Percentiles rank a stretch among this genome's conserved stretches.
Evolutionary conservation across 495 filamentous ascomycete species (phyloP).

Genomic region (Podospora pseudopauciseta): DNA sequence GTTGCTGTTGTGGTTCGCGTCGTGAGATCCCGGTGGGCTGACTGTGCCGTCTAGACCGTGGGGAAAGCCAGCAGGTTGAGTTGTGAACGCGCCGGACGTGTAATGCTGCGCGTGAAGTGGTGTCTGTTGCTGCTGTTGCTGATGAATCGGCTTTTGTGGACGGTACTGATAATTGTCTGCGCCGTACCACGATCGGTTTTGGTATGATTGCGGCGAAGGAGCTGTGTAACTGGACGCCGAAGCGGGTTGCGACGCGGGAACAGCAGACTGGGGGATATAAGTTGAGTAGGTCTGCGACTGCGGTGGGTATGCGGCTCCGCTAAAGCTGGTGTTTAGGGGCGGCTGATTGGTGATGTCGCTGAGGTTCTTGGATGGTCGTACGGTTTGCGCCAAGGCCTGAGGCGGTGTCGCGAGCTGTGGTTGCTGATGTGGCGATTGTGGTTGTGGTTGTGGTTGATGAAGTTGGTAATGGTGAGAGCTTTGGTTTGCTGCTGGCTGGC

Average conservation of each 20-base stretch:
- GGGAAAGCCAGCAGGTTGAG: background rate
- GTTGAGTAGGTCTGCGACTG: slow-evolving; percentile 9
- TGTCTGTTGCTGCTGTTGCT: slow-evolving; percentile 22
- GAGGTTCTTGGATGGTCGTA: background rate
- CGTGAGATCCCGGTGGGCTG: background rate
- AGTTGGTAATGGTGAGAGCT: slow-evolving; percentile 4
- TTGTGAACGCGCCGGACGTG: slow-evolving; percentile 7
- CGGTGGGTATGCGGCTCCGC: slow-evolving; percentile 2
- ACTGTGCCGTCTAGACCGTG: background rate
- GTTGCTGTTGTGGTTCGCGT: slow-evolving; percentile 3
- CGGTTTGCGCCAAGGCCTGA: slow-evolving; percentile 14
- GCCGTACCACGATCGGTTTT: slow-evolving; percentile 9
- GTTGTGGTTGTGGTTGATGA: slow-evolving; percentile 19
- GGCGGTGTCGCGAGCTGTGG: slow-evolving; percentile 20
- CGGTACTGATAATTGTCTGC: slow-evolving; percentile 14
- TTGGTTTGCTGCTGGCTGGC: slow-evolving; percentile 10
- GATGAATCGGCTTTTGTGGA: slow-evolving; percentile 13
- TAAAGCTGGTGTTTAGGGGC: background rate
- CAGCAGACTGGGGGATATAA: slow-evolving; percentile 14
- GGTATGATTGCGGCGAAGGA: slow-evolving; percentile 4
- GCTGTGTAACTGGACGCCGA: slow-evolving; percentile 4
- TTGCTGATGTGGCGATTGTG: slow-evolving; percentile 23
- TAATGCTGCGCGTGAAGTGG: slow-evolving; percentile 15
- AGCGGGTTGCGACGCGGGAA: background rate
- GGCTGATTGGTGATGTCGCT: background rate